phyloP scores from a whole-genome alignment of 148 eudicot species.

The Rhododendron ferrugineum region DNA sequence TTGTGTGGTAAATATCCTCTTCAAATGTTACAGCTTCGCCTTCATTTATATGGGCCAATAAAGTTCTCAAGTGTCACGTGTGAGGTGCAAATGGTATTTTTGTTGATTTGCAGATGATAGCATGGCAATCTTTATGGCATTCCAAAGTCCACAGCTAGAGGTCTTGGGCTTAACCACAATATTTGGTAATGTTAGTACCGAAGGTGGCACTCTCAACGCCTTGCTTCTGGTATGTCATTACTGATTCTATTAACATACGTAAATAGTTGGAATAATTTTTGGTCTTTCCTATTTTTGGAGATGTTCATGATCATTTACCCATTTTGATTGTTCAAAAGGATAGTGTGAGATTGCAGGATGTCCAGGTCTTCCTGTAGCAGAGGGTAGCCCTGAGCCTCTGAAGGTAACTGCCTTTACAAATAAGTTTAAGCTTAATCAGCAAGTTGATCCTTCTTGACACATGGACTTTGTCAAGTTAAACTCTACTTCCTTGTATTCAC shows the following conservation, averaged over 20 bases:
- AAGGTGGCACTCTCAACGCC: conserved; percentile 74
- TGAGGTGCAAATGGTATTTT: conserved; percentile 1
- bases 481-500: background rate
- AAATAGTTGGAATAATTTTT: background rate
- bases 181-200: conserved; percentile 78
- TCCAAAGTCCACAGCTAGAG: conserved; percentile 71
- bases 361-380: conserved; percentile 80
- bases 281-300: conserved; percentile 8
- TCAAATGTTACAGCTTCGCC: background rate
- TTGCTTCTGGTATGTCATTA: conserved; percentile 62
- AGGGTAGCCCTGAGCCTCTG: conserved; percentile 79
- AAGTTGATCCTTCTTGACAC: background rate
- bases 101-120: conserved; percentile 63
- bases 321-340: conserved; percentile 55
- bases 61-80: background rate
- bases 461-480: background rate
- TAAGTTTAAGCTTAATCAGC: background rate
- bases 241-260: background rate
- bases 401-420: conserved; percentile 43
- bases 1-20: no score
- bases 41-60: background rate
- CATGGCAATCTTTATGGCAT: conserved; percentile 91
- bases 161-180: conserved; percentile 78
- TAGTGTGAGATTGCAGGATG: conserved; percentile 97
- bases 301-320: conserved; percentile 29